phyloP scores from a whole-genome alignment of 2,329 filamentous ascomycete species.

The Arthroderma sp. region DNA sequence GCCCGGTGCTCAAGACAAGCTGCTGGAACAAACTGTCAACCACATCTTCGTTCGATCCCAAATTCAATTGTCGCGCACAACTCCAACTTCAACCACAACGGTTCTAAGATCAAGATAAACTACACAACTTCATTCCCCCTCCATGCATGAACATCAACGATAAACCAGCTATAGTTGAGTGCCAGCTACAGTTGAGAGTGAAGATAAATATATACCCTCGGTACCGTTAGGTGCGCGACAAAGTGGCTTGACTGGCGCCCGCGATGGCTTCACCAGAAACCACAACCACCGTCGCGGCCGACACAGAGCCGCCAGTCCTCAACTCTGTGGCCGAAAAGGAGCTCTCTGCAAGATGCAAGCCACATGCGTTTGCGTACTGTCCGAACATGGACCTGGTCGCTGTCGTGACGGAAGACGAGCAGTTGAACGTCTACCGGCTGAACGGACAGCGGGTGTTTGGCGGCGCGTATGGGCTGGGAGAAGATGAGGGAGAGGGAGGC shows the following conservation, averaged over 20 bases:
- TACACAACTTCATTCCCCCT: no score
- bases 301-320: conserved; percentile 15
- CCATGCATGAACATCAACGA: not conserved
- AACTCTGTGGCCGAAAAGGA: conserved; percentile 31
- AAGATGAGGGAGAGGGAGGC: conserved; percentile 23
- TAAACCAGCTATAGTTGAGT: not conserved
- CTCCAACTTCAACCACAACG: no score
- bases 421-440: conserved; percentile 64
- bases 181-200: not conserved
- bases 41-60: no score
- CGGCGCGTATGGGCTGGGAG: conserved; percentile 23
- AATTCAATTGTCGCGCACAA: no score
- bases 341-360: conserved; percentile 33
- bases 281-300: not conserved
- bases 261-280: not conserved
- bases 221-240: not conserved
- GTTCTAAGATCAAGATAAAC: no score
- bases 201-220: not conserved
- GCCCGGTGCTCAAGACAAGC: no score
- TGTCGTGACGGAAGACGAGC: conserved; percentile 53
- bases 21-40: no score
- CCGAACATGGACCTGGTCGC: conserved; percentile 75
- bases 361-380: conserved; percentile 55
- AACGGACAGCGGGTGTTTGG: conserved; percentile 60
- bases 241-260: not conserved